These are phyloP conservation scores for Sporothrix pallida DNA, from an alignment of 2,329 filamentous ascomycete species.

Conservation along the genomic window DNA sequence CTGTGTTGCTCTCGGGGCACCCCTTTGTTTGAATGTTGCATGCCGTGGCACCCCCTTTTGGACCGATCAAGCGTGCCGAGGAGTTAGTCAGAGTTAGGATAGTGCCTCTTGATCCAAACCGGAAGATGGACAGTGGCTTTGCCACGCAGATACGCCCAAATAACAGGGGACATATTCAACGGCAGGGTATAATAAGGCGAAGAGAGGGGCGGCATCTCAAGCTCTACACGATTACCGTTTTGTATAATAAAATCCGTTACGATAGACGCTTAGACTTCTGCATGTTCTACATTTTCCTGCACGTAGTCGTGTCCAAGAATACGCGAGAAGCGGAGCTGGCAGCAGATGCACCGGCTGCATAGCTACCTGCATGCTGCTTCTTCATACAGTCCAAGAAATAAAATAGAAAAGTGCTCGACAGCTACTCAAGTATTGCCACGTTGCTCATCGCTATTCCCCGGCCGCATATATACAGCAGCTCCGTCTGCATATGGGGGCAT, in stretches of 20 bases:
- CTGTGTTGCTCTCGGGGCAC: neutral
- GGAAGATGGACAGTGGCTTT: neutral
- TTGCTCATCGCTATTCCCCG: neutral
- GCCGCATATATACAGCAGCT: neutral
- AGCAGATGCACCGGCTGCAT: neutral
- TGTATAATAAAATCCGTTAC: too few species aligned
- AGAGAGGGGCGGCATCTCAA: neutral
- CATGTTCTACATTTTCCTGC: neutral
- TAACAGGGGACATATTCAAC: neutral
- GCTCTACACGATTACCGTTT: too few species aligned
- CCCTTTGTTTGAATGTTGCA: slow-evolving; percentile 19
- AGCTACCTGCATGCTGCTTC: slow-evolving; percentile 5
- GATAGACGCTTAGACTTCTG: neutral
- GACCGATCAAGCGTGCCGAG: slow-evolving; percentile 9
- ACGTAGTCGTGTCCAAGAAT: slow-evolving; percentile 19
- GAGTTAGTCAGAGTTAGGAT: neutral
- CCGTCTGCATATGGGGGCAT: neutral
- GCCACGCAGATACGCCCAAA: neutral
- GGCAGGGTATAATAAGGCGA: neutral
- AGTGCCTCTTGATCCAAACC: neutral
- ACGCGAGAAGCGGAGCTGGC: slow-evolving; percentile 8
- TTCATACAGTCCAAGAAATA: neutral
- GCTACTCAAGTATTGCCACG: slow-evolving; percentile 30
- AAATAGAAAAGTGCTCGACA: neutral
- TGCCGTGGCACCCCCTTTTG: slow-evolving; percentile 1